Evolutionary conservation across 2,329 filamentous ascomycete species (phyloP), one percentile per base, ranked within the genome.

Genomic region (Talaromyces marneffei): DNA sequence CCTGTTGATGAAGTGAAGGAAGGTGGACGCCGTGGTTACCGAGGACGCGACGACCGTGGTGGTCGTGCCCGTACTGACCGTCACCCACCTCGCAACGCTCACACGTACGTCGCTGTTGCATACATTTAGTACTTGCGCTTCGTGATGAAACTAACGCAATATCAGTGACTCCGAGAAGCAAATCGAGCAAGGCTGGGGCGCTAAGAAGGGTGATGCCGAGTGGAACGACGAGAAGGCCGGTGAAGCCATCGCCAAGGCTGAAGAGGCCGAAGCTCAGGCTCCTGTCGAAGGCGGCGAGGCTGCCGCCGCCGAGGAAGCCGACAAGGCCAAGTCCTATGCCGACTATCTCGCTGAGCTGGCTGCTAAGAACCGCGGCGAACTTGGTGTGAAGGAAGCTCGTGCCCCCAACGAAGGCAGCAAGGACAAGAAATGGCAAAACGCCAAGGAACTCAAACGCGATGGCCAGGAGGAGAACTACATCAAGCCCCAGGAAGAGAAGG

Each of bases 341-440:
- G 90, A 94, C 68, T 99, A 96, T 83, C 85, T 95, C 59, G 90
- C 87, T 74, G 86, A 90, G 76, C 83, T 82, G 74, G 85, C 85
- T 62, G 84, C 86, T 77, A 93, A 92, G 85, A 92, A 91, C 82
- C 79, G 85, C 67, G 84, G 85, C 67, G 83, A 82, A 69, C 78
- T 82, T 66, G 85, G 84, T 69, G 78, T 80, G 69, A 83, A 87
- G 71, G 85, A 90, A 72, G 83, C 91, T 74, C 93, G 94, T 81
- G 87, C 92, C 82, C 82, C 93, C 78, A 97, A 97, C 83, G 92
- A 97, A 83, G 92, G 92, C 73, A 85, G 82, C 82, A 91, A 91
- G 82, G 87, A 92, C 83, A 93, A 94, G 86, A 94, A 97, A 85
- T 96, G 92, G 90, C 90, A 89, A 72, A 83, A 84, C 71, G 92